Evolutionary conservation across 2,329 filamentous ascomycete species (phyloP).

Genomic region (Fusarium dimerum): DNA sequence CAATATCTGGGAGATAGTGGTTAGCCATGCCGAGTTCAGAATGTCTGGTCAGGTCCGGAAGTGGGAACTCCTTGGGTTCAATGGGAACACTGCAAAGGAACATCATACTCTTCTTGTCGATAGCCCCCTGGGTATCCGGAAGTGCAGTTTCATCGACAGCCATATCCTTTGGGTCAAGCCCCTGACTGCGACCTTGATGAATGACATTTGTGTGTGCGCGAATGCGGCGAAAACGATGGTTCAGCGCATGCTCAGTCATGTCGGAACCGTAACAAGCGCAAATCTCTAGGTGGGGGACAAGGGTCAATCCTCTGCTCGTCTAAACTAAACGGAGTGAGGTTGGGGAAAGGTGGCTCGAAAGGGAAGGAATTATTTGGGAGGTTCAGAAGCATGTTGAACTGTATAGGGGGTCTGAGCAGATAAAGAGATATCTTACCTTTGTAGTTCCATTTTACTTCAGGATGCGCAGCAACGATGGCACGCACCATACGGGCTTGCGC

Average conservation of each 20-base stretch:
- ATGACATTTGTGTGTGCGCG: slow-evolving; percentile 44
- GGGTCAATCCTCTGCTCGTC: slow-evolving; percentile 34
- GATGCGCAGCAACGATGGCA: slow-evolving; percentile 60
- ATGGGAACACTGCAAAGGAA: not conserved
- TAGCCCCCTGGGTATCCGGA: slow-evolving; percentile 39
- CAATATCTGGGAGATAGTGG: slow-evolving; percentile 50
- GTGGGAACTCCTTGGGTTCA: not conserved
- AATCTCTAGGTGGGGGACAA: slow-evolving; percentile 44
- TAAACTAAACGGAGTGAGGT: slow-evolving; percentile 8
- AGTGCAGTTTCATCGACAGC: slow-evolving; percentile 35
- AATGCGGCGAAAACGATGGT: slow-evolving; percentile 54
- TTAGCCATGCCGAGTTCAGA: slow-evolving; percentile 2
- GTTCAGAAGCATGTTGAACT: not conserved
- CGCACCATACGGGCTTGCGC: slow-evolving; percentile 60
- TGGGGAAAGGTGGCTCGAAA: not conserved
- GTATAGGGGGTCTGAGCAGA: not conserved
- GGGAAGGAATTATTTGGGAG: not conserved
- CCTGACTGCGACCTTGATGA: slow-evolving; percentile 34
- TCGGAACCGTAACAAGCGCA: slow-evolving; percentile 50
- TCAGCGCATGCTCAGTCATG: slow-evolving; percentile 46
- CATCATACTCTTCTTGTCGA: slow-evolving; percentile 44
- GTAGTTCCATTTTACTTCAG: slow-evolving; percentile 57
- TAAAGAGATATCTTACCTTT: slow-evolving; percentile 50
- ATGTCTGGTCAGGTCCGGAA: not conserved
- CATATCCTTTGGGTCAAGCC: slow-evolving; percentile 47